Percentiles rank a stretch among this genome's conserved stretches.
These are phyloP conservation scores for Cladosporium sp. DNA, from an alignment of 2,329 filamentous ascomycete species.

Conservation along the genomic window DNA sequence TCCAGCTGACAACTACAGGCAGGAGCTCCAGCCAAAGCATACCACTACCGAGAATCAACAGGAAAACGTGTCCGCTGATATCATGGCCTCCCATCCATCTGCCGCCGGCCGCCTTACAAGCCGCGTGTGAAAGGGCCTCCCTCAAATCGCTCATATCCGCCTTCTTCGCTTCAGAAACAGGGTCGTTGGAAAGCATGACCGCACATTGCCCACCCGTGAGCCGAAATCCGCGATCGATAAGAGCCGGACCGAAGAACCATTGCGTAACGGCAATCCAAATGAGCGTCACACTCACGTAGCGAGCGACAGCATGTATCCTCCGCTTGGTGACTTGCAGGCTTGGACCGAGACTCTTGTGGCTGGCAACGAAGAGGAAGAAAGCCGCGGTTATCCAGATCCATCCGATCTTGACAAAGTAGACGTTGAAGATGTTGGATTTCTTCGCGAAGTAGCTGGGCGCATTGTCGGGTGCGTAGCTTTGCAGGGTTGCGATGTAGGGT, in stretches of 20 bases:
- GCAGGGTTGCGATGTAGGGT: conserved; percentile 57
- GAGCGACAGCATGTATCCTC: conserved; percentile 55
- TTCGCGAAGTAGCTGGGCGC: conserved; percentile 86
- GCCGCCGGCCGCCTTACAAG: conserved; percentile 78
- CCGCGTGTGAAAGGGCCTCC: conserved; percentile 63
- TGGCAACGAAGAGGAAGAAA: conserved; percentile 64
- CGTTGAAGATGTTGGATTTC: conserved; percentile 89
- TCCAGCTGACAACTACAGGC: conserved; percentile 49
- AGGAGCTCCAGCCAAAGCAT: conserved; percentile 79
- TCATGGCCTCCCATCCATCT: conserved; percentile 92
- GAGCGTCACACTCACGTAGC: conserved; percentile 67
- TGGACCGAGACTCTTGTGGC: conserved; percentile 56
- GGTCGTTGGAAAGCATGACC: conserved; percentile 37
- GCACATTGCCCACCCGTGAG: conserved; percentile 83
- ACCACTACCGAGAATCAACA: conserved; percentile 78
- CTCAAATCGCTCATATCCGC: conserved; percentile 39
- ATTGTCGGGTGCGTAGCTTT: conserved; percentile 55
- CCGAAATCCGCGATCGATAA: conserved; percentile 87
- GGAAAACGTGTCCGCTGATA: conserved; percentile 90
- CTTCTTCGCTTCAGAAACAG: conserved; percentile 31
- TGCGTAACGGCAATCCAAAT: conserved; percentile 88
- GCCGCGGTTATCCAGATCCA: conserved; percentile 86
- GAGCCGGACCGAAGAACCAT: conserved; percentile 88
- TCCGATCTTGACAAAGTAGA: conserved; percentile 88
- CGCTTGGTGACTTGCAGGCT: conserved; percentile 36